Conservation (phyloP, 2,329 filamentous ascomycete genomes). For the Claviceps pazoutovae region DNA sequence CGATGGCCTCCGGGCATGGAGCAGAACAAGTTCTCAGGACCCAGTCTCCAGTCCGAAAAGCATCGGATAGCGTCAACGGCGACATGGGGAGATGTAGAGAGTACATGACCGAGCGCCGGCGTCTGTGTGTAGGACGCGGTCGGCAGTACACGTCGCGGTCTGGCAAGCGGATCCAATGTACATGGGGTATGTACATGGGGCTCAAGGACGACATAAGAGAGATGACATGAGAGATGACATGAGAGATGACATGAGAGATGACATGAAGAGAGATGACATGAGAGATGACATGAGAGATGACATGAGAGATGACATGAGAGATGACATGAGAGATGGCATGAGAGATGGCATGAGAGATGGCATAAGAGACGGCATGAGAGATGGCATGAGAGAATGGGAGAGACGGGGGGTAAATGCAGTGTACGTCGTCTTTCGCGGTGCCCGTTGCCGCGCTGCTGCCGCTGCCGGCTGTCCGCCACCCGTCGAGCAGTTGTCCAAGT, state of each 20-base stretch:
- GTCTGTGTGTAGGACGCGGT: background rate
- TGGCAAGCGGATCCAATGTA: background rate
- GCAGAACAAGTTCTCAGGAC: background rate
- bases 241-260: no score
- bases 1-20: background rate
- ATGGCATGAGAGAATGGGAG: background rate
- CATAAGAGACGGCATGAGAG: no score
- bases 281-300: no score
- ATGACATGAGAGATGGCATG: no score
- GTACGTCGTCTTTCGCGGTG: background rate
- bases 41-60: constrained; percentile 1
- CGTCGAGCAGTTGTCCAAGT: no score
- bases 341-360: no score
- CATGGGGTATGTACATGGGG: background rate
- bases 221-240: no score
- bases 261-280: no score
- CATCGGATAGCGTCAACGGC: background rate
- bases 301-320: no score
- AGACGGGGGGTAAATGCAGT: background rate
- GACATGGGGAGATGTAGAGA: background rate
- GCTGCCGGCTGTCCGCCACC: no score
- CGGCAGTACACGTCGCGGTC: background rate
- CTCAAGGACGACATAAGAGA: background rate
- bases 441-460: background rate
- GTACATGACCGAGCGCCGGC: background rate